Evolutionary conservation across 2,329 filamentous ascomycete genomes (phyloP).

Genomic region (Arthrobotrys megalospora): DNA sequence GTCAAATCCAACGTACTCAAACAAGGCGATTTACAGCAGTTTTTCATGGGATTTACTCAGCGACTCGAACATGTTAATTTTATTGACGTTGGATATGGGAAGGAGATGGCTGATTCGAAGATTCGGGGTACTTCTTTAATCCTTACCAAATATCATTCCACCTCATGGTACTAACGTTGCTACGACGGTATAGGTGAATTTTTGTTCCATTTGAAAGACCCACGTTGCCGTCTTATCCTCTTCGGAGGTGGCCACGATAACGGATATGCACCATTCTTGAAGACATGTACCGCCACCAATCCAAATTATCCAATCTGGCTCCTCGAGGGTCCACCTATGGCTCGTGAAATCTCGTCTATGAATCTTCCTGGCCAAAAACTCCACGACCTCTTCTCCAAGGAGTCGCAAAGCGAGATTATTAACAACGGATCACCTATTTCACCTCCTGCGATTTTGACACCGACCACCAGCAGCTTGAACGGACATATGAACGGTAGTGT

Average conservation of each 20-base stretch:
- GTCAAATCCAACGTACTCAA: conserved; percentile 67
- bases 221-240: conserved; percentile 75
- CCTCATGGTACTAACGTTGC: conserved; percentile 9
- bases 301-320: conserved; percentile 58
- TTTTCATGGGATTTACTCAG: conserved; percentile 76
- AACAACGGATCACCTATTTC: conserved; percentile 32
- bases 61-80: conserved; percentile 75
- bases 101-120: conserved; percentile 75
- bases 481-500: conserved; percentile 26
- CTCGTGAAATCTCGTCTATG: conserved; percentile 41
- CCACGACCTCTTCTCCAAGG: conserved; percentile 39
- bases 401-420: conserved; percentile 52
- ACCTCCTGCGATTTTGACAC: conserved; percentile 24
- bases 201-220: conserved; percentile 71
- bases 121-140: conserved; percentile 71
- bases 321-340: conserved; percentile 46
- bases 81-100: conserved; percentile 75
- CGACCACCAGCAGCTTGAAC: conserved; percentile 38
- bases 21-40: conserved; percentile 70
- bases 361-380: conserved; percentile 39
- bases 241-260: conserved; percentile 76
- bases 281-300: conserved; percentile 67
- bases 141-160: background rate
- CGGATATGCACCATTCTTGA: conserved; percentile 74
- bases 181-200: conserved; percentile 62